phyloP scores from a whole-genome alignment of 345 rosid species.

The Hibiscus syriacus region DNA sequence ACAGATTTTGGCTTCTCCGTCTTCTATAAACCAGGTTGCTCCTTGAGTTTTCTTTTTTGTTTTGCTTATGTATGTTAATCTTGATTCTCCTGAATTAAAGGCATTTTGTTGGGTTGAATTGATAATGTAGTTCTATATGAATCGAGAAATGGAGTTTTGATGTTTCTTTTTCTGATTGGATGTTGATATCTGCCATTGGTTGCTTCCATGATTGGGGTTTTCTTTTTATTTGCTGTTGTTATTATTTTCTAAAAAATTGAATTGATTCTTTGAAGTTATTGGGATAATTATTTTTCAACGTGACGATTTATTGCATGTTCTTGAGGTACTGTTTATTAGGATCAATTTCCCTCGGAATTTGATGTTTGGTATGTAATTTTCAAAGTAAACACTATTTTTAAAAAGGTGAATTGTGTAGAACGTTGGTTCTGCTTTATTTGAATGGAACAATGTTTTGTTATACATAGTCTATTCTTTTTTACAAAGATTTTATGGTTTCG shows the following conservation, averaged over 20 bases:
- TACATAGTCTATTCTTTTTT: neutral
- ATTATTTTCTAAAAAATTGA: neutral
- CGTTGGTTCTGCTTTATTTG: neutral
- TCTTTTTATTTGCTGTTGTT: neutral
- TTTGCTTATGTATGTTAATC: too few species aligned
- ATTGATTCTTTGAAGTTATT: neutral
- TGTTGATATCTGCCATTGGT: neutral
- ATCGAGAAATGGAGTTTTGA: neutral
- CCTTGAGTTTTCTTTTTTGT: too few species aligned
- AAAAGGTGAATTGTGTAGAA: neutral
- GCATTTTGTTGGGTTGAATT: neutral
- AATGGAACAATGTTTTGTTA: neutral
- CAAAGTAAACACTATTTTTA: neutral
- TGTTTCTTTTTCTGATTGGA: neutral
- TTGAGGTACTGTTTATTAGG: neutral
- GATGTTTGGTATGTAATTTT: neutral
- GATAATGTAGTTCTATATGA: neutral
- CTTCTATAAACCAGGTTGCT: slow-evolving; percentile 89
- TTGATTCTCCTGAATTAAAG: neutral
- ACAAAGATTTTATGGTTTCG: neutral
- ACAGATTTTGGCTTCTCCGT: slow-evolving; percentile 90
- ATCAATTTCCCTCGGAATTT: neutral
- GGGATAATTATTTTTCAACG: neutral
- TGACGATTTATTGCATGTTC: neutral
- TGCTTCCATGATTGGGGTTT: neutral